Evolutionary conservation across 805 yeast genomes (phyloP), one percentile per base, ranked within the genome.

Genomic region (Lipomyces sp.): DNA sequence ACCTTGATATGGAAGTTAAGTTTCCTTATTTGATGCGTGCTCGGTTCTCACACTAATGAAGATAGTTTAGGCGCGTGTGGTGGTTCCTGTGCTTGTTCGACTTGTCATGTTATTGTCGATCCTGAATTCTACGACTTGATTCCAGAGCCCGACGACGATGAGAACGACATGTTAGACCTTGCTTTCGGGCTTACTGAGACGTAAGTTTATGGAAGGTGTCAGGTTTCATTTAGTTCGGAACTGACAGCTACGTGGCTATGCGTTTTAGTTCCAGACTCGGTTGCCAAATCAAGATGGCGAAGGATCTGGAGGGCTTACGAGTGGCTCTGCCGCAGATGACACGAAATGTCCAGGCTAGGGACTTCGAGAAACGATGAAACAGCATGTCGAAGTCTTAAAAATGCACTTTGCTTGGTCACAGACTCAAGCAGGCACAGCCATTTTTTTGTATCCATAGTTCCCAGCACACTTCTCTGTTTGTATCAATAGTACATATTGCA

Each of bases 251-350:
- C 3, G 11, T 39, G 4, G 16, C 19, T 7, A 7, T 35, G 19
- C 5, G 19, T 40, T 24, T n/a, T 26, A 55, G 59, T 1, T 87
- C 96, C 22, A 79, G 98, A 66, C 74, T 93, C 60, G 98, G 98
- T 0, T 93, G 98, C 69, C 97, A 91, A 71, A 83, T 93, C 35
- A 76, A 76, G 51, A 87, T 93, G 96, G 71, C 83, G 28, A 89
- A 88, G 67, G 95, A 86, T 42, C 72, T 93, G 49, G 97, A 93
- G 66, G 98, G 98, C 0, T 71, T 93, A 33, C 78, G 98, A 62
- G 95, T 93, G 3, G 98, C 98, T 0, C 75, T 93, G 57, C 98
- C 98, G 18, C 91, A 96, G 14, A 87, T 93, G 96, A 93, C 98
- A 7, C 77, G 98, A 62, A 93, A 93, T 69, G 77, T 91, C 61